Evolutionary conservation across 305 asterid genomes (phyloP).

Genomic region (Fraxinus dipetala): DNA sequence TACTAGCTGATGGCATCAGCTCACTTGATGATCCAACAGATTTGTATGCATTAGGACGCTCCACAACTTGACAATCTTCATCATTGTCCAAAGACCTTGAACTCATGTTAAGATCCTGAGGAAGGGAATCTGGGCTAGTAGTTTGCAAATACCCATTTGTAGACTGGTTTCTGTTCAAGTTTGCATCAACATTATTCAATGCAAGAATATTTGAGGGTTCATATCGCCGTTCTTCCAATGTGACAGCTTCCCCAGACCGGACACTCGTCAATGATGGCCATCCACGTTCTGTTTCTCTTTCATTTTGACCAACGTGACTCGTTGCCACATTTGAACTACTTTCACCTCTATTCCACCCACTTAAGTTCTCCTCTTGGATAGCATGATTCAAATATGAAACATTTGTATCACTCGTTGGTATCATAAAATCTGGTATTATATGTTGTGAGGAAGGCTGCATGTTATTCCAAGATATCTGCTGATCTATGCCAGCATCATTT

Average conservation of each 20-base stretch:
- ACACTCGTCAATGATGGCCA: slow-evolving; percentile 36
- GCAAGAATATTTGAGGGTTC: slow-evolving; percentile 43
- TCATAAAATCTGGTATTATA: slow-evolving; percentile 45
- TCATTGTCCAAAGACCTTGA: slow-evolving; percentile 37
- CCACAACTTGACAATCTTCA: slow-evolving; percentile 53
- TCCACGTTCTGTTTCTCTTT: slow-evolving; percentile 43
- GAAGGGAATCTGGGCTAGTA: slow-evolving; percentile 34
- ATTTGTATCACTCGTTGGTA: slow-evolving; percentile 37
- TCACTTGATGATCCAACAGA: slow-evolving; percentile 42
- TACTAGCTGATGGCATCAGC: slow-evolving; percentile 35
- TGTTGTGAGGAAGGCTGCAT: slow-evolving; percentile 50
- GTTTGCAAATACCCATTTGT: slow-evolving; percentile 35
- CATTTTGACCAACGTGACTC: slow-evolving; percentile 41
- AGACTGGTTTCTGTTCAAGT: slow-evolving; percentile 30
- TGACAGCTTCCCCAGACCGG: slow-evolving; percentile 33
- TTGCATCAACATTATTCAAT: slow-evolving; percentile 35
- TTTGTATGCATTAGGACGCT: slow-evolving; percentile 35
- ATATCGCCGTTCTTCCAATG: slow-evolving; percentile 37
- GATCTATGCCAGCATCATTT: slow-evolving; percentile 55
- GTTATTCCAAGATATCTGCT: slow-evolving; percentile 66
- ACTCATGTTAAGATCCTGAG: slow-evolving; percentile 54
- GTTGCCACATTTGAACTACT: slow-evolving; percentile 53
- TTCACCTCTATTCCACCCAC: slow-evolving; percentile 67
- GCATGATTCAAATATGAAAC: slow-evolving; percentile 34
- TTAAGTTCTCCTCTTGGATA: slow-evolving; percentile 41